Conservation (phyloP, 2,329 filamentous ascomycete genomes). For the Clarireedia sp. region DNA sequence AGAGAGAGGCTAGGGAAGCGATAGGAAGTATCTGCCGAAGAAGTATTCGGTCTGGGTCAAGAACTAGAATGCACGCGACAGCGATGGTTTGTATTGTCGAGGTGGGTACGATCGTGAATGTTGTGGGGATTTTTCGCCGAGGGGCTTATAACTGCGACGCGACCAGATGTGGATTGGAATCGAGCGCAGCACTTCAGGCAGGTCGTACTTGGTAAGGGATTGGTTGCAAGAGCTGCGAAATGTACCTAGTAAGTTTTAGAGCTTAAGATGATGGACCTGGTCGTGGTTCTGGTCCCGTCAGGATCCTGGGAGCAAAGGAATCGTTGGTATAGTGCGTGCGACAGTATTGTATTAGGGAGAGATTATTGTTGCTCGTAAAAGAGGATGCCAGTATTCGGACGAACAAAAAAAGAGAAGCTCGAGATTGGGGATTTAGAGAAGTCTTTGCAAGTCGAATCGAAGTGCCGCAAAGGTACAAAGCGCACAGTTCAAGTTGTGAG, state of each 20-base stretch:
- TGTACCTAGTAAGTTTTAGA: background rate
- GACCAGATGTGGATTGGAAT: background rate
- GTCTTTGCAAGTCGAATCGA: no score
- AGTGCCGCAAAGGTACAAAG: no score
- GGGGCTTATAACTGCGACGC: conserved; percentile 7
- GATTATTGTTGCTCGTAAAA: no score
- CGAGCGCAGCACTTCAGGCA: background rate
- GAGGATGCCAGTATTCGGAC: no score
- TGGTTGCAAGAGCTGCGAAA: background rate
- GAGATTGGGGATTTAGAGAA: no score
- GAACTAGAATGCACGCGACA: conserved; percentile 6
- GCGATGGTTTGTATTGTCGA: conserved; percentile 7
- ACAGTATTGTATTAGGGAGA: no score
- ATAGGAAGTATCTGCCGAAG: background rate
- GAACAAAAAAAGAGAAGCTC: no score
- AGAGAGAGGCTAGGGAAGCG: background rate
- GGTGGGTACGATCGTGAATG: conserved; percentile 7
- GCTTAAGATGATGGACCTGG: background rate
- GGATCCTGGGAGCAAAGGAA: no score
- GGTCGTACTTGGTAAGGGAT: background rate
- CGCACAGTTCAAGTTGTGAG: no score
- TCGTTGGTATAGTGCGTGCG: no score
- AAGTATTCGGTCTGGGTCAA: background rate
- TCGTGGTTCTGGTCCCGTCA: no score
- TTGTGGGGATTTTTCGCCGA: conserved; percentile 3